A percentile compares a stretch with the other conserved stretches of the same genome.
These are phyloP conservation scores for Vitellaria paradoxa DNA, from an alignment of 179 eudicot genomes.

Conservation along the genomic window DNA sequence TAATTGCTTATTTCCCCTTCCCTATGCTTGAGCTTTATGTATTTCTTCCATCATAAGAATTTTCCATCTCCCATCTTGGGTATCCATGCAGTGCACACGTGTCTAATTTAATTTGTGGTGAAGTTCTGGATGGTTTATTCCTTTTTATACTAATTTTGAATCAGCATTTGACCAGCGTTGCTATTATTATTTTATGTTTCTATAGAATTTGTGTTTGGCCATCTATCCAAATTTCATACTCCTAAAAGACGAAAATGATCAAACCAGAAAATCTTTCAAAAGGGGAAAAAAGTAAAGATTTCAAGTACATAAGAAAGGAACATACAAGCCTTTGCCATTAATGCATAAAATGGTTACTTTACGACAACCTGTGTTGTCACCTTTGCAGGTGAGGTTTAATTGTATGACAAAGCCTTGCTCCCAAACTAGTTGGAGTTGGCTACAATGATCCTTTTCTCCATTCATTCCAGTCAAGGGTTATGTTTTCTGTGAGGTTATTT, in stretches of 20 bases:
- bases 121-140: not conserved
- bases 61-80: not conserved
- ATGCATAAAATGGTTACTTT: no score
- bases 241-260: not conserved
- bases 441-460: no score
- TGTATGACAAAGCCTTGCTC: no score
- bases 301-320: no score
- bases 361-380: no score
- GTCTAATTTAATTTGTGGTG: not conserved
- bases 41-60: not conserved
- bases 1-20: not conserved
- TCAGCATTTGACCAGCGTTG: not conserved
- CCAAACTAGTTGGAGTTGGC: no score
- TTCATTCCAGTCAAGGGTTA: no score
- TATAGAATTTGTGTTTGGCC: not conserved
- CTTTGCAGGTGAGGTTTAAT: no score
- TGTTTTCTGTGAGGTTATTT: no score
- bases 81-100: not conserved
- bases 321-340: no score
- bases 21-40: not conserved
- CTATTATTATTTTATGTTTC: not conserved
- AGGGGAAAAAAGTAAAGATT: not conserved
- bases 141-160: not conserved
- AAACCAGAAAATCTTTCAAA: not conserved
- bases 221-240: not conserved